A percentile compares a stretch with the other conserved stretches of the same genome.
These are phyloP conservation scores for Ophiostoma angusticollis DNA, from an alignment of 2,329 filamentous ascomycete genomes.

Conservation along the genomic window DNA sequence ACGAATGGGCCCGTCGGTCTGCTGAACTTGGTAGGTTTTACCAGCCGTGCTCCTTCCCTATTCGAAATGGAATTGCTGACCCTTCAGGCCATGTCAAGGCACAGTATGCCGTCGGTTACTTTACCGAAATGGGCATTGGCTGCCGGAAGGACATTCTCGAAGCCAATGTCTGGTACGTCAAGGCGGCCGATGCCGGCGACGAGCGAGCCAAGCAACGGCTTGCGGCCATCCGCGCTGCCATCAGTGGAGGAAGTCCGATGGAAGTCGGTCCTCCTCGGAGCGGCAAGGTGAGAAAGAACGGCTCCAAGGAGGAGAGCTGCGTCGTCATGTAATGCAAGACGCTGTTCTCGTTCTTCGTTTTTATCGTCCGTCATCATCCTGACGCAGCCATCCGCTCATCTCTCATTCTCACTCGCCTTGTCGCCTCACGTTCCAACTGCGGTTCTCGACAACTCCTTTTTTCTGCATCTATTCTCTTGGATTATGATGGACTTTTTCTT, in stretches of 20 bases:
- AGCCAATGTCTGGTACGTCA: slow-evolving; percentile 97
- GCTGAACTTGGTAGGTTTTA: slow-evolving; percentile 64
- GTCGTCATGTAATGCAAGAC: slow-evolving; percentile 37
- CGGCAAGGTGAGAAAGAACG: slow-evolving; percentile 37
- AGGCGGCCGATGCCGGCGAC: slow-evolving; percentile 83
- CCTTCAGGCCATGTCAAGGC: slow-evolving; percentile 52
- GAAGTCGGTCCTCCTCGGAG: slow-evolving; percentile 40
- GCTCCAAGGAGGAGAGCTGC: slow-evolving; percentile 38
- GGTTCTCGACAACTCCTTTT: neutral
- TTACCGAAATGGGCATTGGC: slow-evolving; percentile 96
- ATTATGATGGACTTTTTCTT: too few species aligned
- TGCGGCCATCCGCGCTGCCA: slow-evolving; percentile 73
- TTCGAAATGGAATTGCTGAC: neutral
- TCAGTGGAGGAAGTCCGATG: slow-evolving; percentile 46
- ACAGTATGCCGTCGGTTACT: slow-evolving; percentile 93
- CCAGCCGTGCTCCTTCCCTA: neutral
- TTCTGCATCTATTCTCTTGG: neutral
- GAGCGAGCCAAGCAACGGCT: slow-evolving; percentile 79
- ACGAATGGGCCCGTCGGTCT: slow-evolving; percentile 84
- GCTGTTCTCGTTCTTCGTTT: neutral
- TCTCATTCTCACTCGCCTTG: neutral
- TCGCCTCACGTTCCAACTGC: too few species aligned
- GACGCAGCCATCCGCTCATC: too few species aligned
- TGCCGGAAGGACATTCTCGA: slow-evolving; percentile 89
- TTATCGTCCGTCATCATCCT: too few species aligned